Evolutionary conservation across 768 basidiomycete species (phyloP).

Genomic region (Kwoniella mangroviensis): DNA sequence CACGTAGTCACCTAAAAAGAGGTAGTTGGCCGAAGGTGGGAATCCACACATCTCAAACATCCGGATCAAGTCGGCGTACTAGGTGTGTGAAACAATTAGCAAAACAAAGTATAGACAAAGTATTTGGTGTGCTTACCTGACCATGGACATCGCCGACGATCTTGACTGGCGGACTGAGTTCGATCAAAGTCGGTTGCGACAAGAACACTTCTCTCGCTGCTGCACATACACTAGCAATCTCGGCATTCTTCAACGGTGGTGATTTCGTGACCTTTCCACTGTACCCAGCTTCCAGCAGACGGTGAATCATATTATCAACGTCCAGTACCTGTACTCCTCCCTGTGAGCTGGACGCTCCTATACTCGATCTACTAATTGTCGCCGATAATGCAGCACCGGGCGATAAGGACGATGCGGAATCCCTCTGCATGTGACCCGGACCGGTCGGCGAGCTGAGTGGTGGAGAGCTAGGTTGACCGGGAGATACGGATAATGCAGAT

Average conservation of each 20-base stretch:
- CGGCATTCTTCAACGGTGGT: constrained; percentile 88
- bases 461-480: constrained; percentile 34
- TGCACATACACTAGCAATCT: constrained; percentile 91
- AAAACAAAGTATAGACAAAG: background rate
- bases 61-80: constrained; percentile 94
- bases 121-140: constrained; percentile 61
- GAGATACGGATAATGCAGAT: constrained; percentile 40
- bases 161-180: constrained; percentile 96
- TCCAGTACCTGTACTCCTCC: constrained; percentile 66
- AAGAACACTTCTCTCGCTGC: constrained; percentile 96
- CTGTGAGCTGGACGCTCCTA: constrained; percentile 19
- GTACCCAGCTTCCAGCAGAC: constrained; percentile 94
- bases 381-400: constrained; percentile 61
- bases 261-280: constrained; percentile 95
- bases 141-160: constrained; percentile 99
- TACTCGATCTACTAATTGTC: constrained; percentile 35
- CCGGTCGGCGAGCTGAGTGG: constrained; percentile 20
- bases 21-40: constrained; percentile 94
- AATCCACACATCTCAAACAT: constrained; percentile 99
- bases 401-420: constrained; percentile 45
- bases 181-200: constrained; percentile 93
- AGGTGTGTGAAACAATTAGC: background rate
- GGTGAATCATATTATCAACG: constrained; percentile 97
- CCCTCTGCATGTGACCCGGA: constrained; percentile 27
- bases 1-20: constrained; percentile 98